Base-by-base conservation (phyloP, 768 basidiomycete genomes). In the Mycena rosella region DNA sequence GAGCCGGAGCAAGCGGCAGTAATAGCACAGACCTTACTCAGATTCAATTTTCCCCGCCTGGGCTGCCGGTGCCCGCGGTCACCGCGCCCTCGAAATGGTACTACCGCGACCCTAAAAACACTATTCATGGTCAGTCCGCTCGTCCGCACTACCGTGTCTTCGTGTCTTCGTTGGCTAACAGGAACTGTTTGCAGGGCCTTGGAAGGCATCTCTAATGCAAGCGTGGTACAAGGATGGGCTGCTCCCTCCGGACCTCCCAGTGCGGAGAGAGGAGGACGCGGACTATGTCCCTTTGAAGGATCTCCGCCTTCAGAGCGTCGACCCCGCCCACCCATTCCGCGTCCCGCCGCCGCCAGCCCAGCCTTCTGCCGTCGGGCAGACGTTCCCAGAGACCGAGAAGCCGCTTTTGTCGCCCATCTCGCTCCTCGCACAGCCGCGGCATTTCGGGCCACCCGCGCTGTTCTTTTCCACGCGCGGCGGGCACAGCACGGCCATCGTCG, bases 381-480 rank as follows among this genome's bases (percentile, higher is more conserved):
- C 73, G 9, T 65, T 63, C 30, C 69, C 70, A 17, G 72, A 75
- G 20, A 56, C 77, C 4, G 86, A 87, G 51, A 89, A 87, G 63
- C 89, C 91, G 1, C 78, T 95, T 0, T 82, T 95, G 27, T 76
- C 80, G 9, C 93, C 93, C 0, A 90, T 94, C 58, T 95, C 94
- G 20, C 83, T 96, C 8, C 82, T 96, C 22, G 75, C 89, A 17
- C 94, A 96, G 72, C 91, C 94, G 11, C 86, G 84, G 42, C 93
- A 94, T 75, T 96, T 94, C 72, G 94, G 94, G 0, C 94, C 94
- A 26, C 94, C 94, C 6, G 92, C 94, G 1, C 78, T 96, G 20
- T 96, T 96, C 80, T 96, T 87, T 77, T 94, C 94, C 13, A 92
- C 93, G 13, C 89, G 94, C n/a, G 94, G 94, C 24, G 94, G 94